A percentile compares a stretch with the other conserved stretches of the same genome.
phyloP scores from a whole-genome alignment of 495 filamentous ascomycete genomes.

The Lichenothelia convexa region DNA sequence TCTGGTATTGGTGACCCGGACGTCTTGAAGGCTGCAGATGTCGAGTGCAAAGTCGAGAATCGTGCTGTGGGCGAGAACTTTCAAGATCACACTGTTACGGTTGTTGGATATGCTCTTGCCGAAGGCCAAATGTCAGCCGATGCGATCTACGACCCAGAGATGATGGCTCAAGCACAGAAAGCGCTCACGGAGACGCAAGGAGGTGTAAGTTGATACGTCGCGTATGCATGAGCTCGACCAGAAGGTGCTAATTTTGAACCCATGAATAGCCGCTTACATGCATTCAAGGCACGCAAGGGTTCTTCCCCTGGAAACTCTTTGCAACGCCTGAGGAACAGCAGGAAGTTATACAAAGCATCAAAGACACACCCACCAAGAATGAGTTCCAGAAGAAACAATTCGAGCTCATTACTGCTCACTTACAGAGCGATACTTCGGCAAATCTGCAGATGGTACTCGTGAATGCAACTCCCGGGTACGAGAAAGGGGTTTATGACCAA shows the following conservation, averaged over 20 bases:
- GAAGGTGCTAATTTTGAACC: no score
- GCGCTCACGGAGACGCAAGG: conserved; percentile 3
- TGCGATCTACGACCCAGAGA: conserved; percentile 3
- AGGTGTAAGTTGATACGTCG: no score
- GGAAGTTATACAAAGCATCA: conserved; percentile 2
- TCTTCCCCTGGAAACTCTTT: conserved; percentile 11
- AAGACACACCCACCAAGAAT: conserved; percentile 2
- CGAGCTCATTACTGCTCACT: conserved; percentile 3
- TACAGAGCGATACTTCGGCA: conserved; percentile 5
- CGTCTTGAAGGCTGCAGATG: conserved; percentile 2
- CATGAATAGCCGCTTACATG: conserved; percentile 4
- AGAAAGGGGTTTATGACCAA: conserved; percentile 7
- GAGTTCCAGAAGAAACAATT: conserved; percentile 8
- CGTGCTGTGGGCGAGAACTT: conserved; percentile 15
- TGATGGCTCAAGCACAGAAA: conserved; percentile 7
- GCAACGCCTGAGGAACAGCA: conserved; percentile 1
- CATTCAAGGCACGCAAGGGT: conserved; percentile 9
- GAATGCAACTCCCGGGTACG: neutral
- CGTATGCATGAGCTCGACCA: no score
- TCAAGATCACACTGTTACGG: conserved; percentile 12
- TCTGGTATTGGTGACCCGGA: conserved; percentile 28
- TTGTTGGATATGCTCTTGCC: conserved; percentile 8
- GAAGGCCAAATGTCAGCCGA: conserved; percentile 9
- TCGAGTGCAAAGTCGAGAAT: conserved; percentile 7
- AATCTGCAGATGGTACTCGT: conserved; percentile 6